Evolutionary conservation across 2,329 filamentous ascomycete genomes (phyloP), one percentile per base, ranked within the genome.

Genomic region (Penicillium polonicum): DNA sequence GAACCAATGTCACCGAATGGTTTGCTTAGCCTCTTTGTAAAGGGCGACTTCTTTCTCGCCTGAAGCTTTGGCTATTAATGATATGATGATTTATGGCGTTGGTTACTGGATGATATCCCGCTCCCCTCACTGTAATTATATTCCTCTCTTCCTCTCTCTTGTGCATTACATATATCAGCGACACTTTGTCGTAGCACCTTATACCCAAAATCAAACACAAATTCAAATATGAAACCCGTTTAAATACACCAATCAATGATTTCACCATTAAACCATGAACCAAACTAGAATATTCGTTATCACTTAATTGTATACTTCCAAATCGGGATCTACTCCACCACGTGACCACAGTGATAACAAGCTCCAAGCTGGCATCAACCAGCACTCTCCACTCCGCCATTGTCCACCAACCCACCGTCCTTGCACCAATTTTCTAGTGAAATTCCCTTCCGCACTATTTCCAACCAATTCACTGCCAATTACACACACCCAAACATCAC

Each of bases 1-100:
- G 65, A 52, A 56, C 52, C 19, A 65, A 71, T 52, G 58, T 70
- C 13, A 64, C 68, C 2, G 66, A 68, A 48, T 74, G 71, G 71
- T 62, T 72, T 61, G 55, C 62, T 36, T 72, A 44, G 67, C 51
- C n/a, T 52, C 7, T 46, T 31, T 2, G 19, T 19, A 17, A n/a
- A 39, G 8, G 27, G 21, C 3, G 5, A 10, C 25, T 45, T 13
- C 13, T 21, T 27, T 36, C 21, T 21, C n/a, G 2, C 29, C 39
- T 19, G 39, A 17, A 21, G 15, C 31, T 48, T n/a, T 35, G 19
- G 10, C 21, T 41, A 33, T 48, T 48, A 33, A 63, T 36, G 60
- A 64, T 36, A 4, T 51, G 42, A 64, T 51, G 60, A 61, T 21
- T 29, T 48, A 50, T 44, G 44, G 56, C 27, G 38, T 55, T 62